These are phyloP conservation scores for Emergomyces orientalis DNA, from an alignment of 2,329 filamentous ascomycete genomes.

Conservation along the genomic window DNA sequence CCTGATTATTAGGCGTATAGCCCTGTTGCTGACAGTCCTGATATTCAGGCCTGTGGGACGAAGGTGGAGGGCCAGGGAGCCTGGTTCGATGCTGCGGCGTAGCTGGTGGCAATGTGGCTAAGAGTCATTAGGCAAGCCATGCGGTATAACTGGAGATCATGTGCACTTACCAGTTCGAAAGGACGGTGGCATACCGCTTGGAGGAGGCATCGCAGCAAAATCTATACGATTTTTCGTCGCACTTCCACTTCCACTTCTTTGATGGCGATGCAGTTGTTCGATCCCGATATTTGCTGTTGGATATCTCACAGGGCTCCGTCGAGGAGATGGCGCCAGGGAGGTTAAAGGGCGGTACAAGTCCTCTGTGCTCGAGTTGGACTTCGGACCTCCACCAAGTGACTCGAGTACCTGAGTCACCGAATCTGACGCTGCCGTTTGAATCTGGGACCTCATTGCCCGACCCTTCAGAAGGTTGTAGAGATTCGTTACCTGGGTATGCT, in stretches of 20 bases:
- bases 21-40: not conserved
- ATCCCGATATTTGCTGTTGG: slow-evolving; percentile 23
- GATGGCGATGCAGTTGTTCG: slow-evolving; percentile 32
- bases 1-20: slow-evolving; percentile 2
- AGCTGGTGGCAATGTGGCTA: slow-evolving; percentile 12
- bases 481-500: slow-evolving; percentile 57
- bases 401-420: slow-evolving; percentile 41
- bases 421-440: slow-evolving; percentile 48
- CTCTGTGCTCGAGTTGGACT: slow-evolving; percentile 14
- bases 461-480: slow-evolving; percentile 50
- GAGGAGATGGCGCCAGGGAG: slow-evolving; percentile 19
- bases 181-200: slow-evolving; percentile 17
- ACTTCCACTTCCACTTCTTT: slow-evolving; percentile 33
- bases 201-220: slow-evolving; percentile 25
- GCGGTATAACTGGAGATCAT: not conserved
- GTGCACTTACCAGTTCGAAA: slow-evolving; percentile 20
- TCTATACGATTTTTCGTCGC: slow-evolving; percentile 22
- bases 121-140: slow-evolving; percentile 3
- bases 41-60: not conserved
- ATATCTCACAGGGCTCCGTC: slow-evolving; percentile 17
- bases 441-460: slow-evolving; percentile 45
- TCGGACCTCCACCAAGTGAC: slow-evolving; percentile 20
- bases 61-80: slow-evolving; percentile 9
- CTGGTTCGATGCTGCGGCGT: slow-evolving; percentile 16
- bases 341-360: slow-evolving; percentile 14